Evolutionary conservation across 2,329 filamentous ascomycete species (phyloP).

Genomic region (Sporothrix brasiliensis): DNA sequence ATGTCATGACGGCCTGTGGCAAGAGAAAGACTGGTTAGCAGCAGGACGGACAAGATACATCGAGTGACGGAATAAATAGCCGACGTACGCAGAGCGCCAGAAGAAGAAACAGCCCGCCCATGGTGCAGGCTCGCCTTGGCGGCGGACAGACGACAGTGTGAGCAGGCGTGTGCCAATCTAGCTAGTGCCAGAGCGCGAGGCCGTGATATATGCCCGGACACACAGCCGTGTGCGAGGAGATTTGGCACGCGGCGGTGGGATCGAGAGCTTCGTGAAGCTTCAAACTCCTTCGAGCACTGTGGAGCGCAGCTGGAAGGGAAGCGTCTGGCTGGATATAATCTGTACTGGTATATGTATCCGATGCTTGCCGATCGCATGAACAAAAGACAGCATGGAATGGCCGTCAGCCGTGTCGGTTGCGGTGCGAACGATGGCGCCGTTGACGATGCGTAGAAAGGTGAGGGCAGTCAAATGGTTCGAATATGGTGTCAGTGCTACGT

Average conservation of each 20-base stretch:
- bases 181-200: neutral
- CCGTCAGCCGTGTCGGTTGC: slow-evolving; percentile 9
- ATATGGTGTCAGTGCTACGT: slow-evolving; percentile 11
- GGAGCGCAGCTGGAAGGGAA: neutral
- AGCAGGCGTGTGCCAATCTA: neutral
- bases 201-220: too few relatives aligned
- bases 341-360: neutral
- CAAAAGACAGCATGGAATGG: neutral
- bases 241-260: neutral
- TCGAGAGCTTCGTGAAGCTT: slow-evolving; percentile 12
- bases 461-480: slow-evolving; percentile 1
- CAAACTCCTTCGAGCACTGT: neutral
- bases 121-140: slow-evolving; percentile 34
- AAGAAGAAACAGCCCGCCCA: slow-evolving; percentile 44
- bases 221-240: neutral
- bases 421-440: slow-evolving; percentile 4
- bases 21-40: slow-evolving; percentile 35
- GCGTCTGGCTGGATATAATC: neutral
- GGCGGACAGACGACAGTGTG: slow-evolving; percentile 13
- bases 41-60: neutral
- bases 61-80: neutral
- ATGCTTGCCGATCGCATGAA: neutral
- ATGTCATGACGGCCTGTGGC: slow-evolving; percentile 59
- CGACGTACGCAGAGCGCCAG: slow-evolving; percentile 42
- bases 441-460: neutral